Evolutionary conservation across 495 filamentous ascomycete species (phyloP).

Genomic region (Penicillium daleae): DNA sequence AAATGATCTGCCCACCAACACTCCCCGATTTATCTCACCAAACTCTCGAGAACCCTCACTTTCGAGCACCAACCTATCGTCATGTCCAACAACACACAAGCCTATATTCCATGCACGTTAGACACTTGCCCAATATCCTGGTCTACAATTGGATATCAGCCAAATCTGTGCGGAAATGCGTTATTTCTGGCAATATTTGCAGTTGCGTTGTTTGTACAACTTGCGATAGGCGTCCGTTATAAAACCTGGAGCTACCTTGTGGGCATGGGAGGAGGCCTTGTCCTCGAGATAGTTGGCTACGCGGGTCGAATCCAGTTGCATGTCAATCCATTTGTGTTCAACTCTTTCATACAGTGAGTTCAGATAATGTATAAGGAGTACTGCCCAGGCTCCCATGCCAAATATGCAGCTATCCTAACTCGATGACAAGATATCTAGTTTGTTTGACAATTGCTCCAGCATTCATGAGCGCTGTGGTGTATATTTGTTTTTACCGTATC

Average conservation of each 20-base stretch:
- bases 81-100: slow-evolving; percentile 1
- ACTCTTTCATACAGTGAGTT: slow-evolving; percentile 33
- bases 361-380: neutral
- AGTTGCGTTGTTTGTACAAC: slow-evolving; percentile 29
- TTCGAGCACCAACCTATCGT: neutral
- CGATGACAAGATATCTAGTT: slow-evolving; percentile 48
- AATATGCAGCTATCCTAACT: neutral
- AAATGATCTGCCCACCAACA: neutral
- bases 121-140: slow-evolving; percentile 42
- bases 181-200: slow-evolving; percentile 38
- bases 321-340: slow-evolving; percentile 37
- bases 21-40: neutral
- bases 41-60: neutral
- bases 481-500: slow-evolving; percentile 57
- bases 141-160: slow-evolving; percentile 37
- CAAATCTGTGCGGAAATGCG: slow-evolving; percentile 42
- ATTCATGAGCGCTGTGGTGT: slow-evolving; percentile 58
- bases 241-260: slow-evolving; percentile 36
- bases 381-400: neutral
- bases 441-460: slow-evolving; percentile 58
- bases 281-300: slow-evolving; percentile 45
- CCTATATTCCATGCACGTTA: slow-evolving; percentile 34
- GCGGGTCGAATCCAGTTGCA: slow-evolving; percentile 34
- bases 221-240: slow-evolving; percentile 32
- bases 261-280: slow-evolving; percentile 31